phyloP scores from a whole-genome alignment of 805 yeast species.

The Yamadazyma tumulicola region DNA sequence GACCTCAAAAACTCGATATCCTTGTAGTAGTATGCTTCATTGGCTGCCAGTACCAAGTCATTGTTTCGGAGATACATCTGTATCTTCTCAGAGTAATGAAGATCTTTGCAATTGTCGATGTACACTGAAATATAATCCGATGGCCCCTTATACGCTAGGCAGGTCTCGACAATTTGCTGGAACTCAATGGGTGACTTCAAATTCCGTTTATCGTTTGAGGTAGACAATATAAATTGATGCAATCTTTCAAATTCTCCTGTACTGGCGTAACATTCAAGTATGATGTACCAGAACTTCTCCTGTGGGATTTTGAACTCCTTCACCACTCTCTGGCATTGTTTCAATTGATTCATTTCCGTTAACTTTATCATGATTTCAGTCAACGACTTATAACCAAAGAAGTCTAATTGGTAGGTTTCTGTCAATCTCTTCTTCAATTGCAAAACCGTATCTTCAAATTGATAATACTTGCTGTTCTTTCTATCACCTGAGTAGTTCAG shows the following conservation, averaged over 20 bases:
- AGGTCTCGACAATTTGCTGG: slow-evolving; percentile 55
- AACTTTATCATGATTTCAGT: slow-evolving; percentile 23
- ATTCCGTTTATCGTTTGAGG: slow-evolving; percentile 20
- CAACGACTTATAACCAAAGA: slow-evolving; percentile 25
- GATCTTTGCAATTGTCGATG: slow-evolving; percentile 47
- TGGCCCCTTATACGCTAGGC: slow-evolving; percentile 49
- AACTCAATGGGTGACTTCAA: slow-evolving; percentile 70
- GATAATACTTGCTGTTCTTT: slow-evolving; percentile 19
- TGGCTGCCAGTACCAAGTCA: slow-evolving; percentile 48
- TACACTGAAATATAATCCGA: slow-evolving; percentile 58
- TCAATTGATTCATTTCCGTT: slow-evolving; percentile 34
- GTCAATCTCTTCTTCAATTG: slow-evolving; percentile 30
- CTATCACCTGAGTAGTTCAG: slow-evolving; percentile 18
- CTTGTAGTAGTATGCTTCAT: slow-evolving; percentile 44
- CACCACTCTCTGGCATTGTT: slow-evolving; percentile 27
- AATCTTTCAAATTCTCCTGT: slow-evolving; percentile 31
- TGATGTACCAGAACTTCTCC: slow-evolving; percentile 34
- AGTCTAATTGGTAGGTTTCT: slow-evolving; percentile 31
- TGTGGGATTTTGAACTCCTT: slow-evolving; percentile 29
- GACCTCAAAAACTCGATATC: slow-evolving; percentile 33
- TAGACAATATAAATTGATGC: slow-evolving; percentile 25
- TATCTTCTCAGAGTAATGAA: slow-evolving; percentile 45
- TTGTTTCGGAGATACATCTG: slow-evolving; percentile 51
- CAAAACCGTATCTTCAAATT: slow-evolving; percentile 27
- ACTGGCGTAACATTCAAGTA: slow-evolving; percentile 26